These are phyloP conservation scores for Chloromonas sp. DNA, from an alignment of 163 green algal genomes.

Conservation along the genomic window DNA sequence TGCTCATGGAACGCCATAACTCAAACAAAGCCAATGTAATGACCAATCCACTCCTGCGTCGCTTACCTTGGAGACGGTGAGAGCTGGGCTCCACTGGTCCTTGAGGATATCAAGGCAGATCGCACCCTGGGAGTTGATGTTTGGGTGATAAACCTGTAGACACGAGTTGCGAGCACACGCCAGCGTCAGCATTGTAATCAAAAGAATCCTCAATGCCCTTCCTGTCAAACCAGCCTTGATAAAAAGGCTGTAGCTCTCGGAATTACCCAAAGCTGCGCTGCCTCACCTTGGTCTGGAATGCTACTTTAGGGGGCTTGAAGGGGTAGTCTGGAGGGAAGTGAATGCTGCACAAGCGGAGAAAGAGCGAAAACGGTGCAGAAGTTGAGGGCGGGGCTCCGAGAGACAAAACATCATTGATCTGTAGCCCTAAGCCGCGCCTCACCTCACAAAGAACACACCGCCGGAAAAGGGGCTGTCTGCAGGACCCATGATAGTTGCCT, in stretches of 20 bases:
- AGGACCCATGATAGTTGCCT: conserved; percentile 68
- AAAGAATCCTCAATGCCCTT: too few relatives aligned
- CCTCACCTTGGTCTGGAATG: conserved; percentile 48
- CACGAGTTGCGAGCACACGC: too few relatives aligned
- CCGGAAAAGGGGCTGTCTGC: conserved; percentile 85
- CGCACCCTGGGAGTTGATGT: conserved; percentile 94
- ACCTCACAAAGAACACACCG: conserved; percentile 90
- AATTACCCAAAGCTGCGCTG: neutral
- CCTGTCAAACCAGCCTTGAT: too few relatives aligned
- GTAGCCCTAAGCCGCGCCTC: conserved; percentile 6
- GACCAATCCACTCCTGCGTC: too few relatives aligned
- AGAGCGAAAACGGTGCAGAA: neutral
- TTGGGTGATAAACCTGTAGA: conserved; percentile 82
- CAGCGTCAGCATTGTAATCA: neutral
- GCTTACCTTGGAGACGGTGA: conserved; percentile 94
- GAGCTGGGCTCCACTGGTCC: conserved; percentile 96
- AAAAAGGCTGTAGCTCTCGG: neutral
- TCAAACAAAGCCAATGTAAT: neutral
- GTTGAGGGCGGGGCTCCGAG: too few relatives aligned
- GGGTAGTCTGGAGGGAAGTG: conserved; percentile 86
- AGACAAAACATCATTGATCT: too few relatives aligned
- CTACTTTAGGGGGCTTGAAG: conserved; percentile 86
- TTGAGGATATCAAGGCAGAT: conserved; percentile 99
- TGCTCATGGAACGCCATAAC: neutral
- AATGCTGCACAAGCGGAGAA: conserved; percentile 27